Conservation (phyloP, 768 basidiomycete species). For the Paxillus rubicundulus region DNA sequence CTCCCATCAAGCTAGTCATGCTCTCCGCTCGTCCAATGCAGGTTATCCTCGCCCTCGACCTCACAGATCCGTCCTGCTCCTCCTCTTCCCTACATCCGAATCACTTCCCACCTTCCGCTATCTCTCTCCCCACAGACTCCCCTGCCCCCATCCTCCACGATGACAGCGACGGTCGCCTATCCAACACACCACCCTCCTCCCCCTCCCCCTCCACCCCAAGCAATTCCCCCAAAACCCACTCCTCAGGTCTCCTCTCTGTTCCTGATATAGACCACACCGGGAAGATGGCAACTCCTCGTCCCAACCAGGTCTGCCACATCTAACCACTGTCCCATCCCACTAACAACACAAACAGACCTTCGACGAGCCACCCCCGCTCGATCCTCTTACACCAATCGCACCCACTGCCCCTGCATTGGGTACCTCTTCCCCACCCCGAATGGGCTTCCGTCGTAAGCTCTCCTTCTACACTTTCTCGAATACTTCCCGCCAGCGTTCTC, state of each 20-base stretch:
- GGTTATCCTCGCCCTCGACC: conserved; percentile 13
- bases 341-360: background rate
- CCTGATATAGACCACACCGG: conserved; percentile 7
- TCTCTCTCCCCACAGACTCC: background rate
- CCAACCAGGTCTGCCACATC: background rate
- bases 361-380: background rate
- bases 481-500: conserved; percentile 7
- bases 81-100: background rate
- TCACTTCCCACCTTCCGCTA: background rate
- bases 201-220: background rate
- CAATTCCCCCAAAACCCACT: background rate
- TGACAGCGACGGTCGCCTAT: background rate
- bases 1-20: conserved; percentile 24
- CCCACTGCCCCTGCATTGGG: background rate
- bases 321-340: background rate
- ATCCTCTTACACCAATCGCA: conserved; percentile 9
- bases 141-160: background rate
- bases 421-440: conserved; percentile 18
- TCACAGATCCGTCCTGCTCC: background rate
- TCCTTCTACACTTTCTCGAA: conserved; percentile 28
- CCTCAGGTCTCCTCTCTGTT: background rate
- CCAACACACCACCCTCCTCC: background rate
- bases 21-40: conserved; percentile 40
- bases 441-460: conserved; percentile 26
- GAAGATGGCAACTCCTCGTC: conserved; percentile 1